Evolutionary conservation across 225 moss, liverwort and hornwort species (phyloP).

Genomic region (Ulota crispa): DNA sequence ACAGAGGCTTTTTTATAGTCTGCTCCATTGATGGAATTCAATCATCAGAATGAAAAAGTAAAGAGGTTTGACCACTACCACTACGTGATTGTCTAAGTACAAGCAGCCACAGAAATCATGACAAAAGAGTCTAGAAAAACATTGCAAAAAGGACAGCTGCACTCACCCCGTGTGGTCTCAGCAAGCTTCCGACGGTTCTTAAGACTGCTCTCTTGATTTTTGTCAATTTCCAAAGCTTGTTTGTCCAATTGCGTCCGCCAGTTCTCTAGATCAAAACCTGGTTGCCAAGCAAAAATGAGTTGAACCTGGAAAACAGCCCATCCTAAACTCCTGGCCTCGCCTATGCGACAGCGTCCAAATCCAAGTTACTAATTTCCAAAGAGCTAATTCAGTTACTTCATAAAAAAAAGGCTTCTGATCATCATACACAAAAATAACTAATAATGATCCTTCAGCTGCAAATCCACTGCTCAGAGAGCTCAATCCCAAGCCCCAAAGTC

Average conservation of each 20-base stretch:
- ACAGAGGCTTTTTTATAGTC: slow-evolving; percentile 76
- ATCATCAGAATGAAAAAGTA: neutral
- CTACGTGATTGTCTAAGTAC: neutral
- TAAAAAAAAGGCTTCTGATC: neutral
- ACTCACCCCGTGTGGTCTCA: slow-evolving; percentile 75
- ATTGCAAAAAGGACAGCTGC: neutral
- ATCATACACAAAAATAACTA: neutral
- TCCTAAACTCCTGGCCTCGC: neutral
- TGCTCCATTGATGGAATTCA: slow-evolving; percentile 23
- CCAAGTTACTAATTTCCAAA: neutral
- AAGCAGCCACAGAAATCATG: neutral
- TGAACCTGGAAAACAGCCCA: neutral
- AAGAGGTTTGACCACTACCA: neutral
- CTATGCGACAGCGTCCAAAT: neutral
- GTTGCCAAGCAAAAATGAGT: neutral
- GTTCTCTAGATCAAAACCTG: slow-evolving; percentile 88
- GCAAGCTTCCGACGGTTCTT: slow-evolving; percentile 87
- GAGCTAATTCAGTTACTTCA: neutral
- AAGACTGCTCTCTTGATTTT: slow-evolving; percentile 83
- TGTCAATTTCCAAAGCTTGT: slow-evolving; percentile 79
- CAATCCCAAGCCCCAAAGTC: neutral
- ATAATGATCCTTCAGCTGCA: neutral
- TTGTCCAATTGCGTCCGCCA: slow-evolving; percentile 89
- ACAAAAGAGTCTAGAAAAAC: neutral
- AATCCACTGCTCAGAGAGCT: neutral